Percentiles rank a stretch among this genome's conserved stretches.
These are phyloP conservation scores for Carex cristatella DNA, from an alignment of 176 grass and related monocot species.

Conservation along the genomic window DNA sequence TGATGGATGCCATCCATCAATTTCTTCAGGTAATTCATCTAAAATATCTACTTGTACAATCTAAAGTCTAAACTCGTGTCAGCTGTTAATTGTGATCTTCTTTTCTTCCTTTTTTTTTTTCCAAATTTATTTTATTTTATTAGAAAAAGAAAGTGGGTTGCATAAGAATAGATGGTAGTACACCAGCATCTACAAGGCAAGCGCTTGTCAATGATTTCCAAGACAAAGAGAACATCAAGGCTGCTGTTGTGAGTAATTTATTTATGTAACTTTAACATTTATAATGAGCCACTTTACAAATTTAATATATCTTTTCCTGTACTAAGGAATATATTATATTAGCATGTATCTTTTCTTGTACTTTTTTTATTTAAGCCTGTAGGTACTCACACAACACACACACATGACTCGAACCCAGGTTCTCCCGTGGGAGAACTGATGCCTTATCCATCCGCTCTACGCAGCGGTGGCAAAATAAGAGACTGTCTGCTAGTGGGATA, in stretches of 20 bases:
- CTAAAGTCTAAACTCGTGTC: background rate
- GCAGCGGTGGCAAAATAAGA: background rate
- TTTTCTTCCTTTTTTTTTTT: background rate
- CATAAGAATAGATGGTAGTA: conserved; percentile 90
- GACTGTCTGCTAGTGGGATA: background rate
- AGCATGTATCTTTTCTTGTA: background rate
- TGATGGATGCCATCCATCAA: conserved; percentile 76
- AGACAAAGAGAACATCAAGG: conserved; percentile 65
- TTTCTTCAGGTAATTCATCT: conserved; percentile 59
- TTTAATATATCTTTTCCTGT: background rate
- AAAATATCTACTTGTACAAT: background rate
- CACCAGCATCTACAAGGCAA: conserved; percentile 57
- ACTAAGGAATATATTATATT: background rate
- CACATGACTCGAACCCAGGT: too few relatives aligned
- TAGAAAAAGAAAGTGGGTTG: conserved; percentile 95
- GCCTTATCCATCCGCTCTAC: too few relatives aligned
- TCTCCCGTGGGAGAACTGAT: too few relatives aligned
- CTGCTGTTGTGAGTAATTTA: conserved; percentile 71
- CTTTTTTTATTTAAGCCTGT: too few relatives aligned
- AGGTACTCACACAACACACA: too few relatives aligned
- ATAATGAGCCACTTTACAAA: background rate
- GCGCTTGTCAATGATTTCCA: conserved; percentile 78
- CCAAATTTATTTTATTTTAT: conserved; percentile 12
- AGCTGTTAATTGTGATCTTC: background rate
- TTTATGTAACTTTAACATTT: background rate